phyloP scores from a whole-genome alignment of 2,329 filamentous ascomycete species.

The Fusarium irregulare region DNA sequence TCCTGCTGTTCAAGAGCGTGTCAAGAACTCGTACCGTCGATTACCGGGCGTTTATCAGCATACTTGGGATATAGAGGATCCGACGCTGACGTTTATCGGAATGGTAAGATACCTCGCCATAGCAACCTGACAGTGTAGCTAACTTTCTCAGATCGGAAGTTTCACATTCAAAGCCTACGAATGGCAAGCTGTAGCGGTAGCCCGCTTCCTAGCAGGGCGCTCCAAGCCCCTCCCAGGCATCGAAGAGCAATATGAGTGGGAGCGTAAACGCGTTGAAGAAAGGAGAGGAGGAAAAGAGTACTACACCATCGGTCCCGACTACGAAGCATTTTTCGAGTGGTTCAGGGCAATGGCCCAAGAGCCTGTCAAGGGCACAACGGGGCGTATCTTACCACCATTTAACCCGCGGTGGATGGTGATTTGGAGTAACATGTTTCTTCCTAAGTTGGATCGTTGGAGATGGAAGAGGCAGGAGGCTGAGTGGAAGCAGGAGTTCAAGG shows the following conservation, averaged over 20 bases:
- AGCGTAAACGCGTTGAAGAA: slow-evolving; percentile 23
- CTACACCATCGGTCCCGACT: slow-evolving; percentile 35
- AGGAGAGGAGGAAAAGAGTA: slow-evolving; percentile 38
- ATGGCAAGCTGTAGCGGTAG: slow-evolving; percentile 36
- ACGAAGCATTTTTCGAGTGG: slow-evolving; percentile 31
- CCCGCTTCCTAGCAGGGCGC: slow-evolving; percentile 22
- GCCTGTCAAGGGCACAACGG: slow-evolving; percentile 19
- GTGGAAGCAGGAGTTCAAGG: not conserved
- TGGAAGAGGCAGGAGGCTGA: slow-evolving; percentile 31
- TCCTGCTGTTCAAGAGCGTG: slow-evolving; percentile 4
- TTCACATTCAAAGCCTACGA: slow-evolving; percentile 42
- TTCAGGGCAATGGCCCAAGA: slow-evolving; percentile 28
- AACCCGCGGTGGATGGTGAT: slow-evolving; percentile 33
- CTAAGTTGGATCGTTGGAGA: slow-evolving; percentile 27
- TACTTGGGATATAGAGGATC: slow-evolving; percentile 35
- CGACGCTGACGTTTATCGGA: slow-evolving; percentile 27
- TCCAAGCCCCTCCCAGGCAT: slow-evolving; percentile 15
- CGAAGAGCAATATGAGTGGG: slow-evolving; percentile 35
- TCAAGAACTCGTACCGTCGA: slow-evolving; percentile 18
- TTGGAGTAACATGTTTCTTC: slow-evolving; percentile 27
- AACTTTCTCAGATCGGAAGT: slow-evolving; percentile 7
- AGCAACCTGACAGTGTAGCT: rapidly evolving
- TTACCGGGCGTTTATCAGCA: slow-evolving; percentile 31
- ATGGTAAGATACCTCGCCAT: not conserved
- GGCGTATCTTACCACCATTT: slow-evolving; percentile 20